phyloP scores from a whole-genome alignment of 768 basidiomycete species.

The Mycena capillaripes region DNA sequence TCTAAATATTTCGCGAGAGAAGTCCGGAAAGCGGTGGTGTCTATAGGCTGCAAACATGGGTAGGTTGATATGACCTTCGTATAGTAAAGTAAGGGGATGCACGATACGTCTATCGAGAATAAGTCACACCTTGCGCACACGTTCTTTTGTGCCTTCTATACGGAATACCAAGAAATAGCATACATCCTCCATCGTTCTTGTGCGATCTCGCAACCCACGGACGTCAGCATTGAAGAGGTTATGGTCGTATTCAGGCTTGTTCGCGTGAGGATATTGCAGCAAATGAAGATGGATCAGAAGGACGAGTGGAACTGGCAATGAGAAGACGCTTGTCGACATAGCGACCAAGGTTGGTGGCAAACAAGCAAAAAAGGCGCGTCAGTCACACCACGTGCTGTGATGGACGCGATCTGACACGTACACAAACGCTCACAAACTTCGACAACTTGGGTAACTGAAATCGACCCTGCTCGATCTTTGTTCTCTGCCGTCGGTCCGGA shows the following conservation, averaged over 20 bases:
- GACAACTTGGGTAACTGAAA: too few relatives aligned
- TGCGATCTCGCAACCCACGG: conserved; percentile 65
- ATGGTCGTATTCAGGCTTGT: conserved; percentile 64
- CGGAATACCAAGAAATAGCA: conserved; percentile 62
- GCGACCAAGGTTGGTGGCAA: too few relatives aligned
- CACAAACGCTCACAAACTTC: too few relatives aligned
- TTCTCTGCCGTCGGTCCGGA: too few relatives aligned
- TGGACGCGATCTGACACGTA: background rate
- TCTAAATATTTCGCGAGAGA: conserved; percentile 67
- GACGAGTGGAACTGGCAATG: conserved; percentile 58
- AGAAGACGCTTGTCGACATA: conserved; percentile 40
- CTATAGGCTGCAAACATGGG: conserved; percentile 67
- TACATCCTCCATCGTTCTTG: conserved; percentile 66
- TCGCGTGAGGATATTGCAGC: conserved; percentile 58
- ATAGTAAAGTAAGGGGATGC: background rate
- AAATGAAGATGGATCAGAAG: conserved; percentile 67
- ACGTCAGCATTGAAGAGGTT: conserved; percentile 59
- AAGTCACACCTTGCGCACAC: conserved; percentile 45
- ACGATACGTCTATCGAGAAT: background rate
- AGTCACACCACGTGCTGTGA: background rate
- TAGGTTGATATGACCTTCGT: conserved; percentile 62
- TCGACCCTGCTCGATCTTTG: too few relatives aligned
- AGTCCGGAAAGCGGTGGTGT: conserved; percentile 64
- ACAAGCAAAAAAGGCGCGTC: background rate
- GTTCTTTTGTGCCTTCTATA: conserved; percentile 53